Percentiles rank a stretch among this genome's conserved stretches.
Evolutionary conservation across 2,329 filamentous ascomycete genomes (phyloP).

Genomic region (Colletotrichum echinochloae): DNA sequence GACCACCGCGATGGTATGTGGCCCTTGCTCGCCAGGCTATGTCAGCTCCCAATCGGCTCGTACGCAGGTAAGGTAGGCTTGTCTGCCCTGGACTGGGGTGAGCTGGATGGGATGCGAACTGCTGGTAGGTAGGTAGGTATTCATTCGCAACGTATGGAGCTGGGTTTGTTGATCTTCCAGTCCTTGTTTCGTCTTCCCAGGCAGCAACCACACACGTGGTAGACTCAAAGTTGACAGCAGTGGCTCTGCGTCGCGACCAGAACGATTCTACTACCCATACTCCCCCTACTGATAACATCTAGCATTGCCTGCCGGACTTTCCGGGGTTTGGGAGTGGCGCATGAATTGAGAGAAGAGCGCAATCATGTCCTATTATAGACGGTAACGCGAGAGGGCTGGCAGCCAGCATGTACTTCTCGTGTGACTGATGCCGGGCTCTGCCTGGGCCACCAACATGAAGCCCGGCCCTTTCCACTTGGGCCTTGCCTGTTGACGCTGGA

Average conservation of each 20-base stretch:
- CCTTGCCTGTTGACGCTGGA: conserved; percentile 8
- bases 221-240: background rate
- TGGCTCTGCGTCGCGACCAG: background rate
- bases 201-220: background rate
- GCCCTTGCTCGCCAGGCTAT: background rate
- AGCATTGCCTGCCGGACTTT: background rate
- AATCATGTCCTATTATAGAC: conserved; percentile 12
- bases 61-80: conserved; percentile 1
- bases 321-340: background rate
- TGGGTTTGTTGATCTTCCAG: background rate
- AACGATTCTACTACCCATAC: background rate
- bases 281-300: background rate
- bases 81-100: background rate
- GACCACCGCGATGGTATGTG: background rate
- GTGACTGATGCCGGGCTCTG: conserved; percentile 9
- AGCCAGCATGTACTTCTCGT: background rate
- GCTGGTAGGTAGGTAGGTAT: too few species aligned
- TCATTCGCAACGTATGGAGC: background rate
- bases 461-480: background rate
- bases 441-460: background rate
- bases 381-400: background rate
- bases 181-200: conserved; percentile 3
- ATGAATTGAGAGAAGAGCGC: background rate
- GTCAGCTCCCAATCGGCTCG: background rate
- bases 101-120: background rate